phyloP scores from a whole-genome alignment of 345 rosid genomes.

The Brassica napus region DNA sequence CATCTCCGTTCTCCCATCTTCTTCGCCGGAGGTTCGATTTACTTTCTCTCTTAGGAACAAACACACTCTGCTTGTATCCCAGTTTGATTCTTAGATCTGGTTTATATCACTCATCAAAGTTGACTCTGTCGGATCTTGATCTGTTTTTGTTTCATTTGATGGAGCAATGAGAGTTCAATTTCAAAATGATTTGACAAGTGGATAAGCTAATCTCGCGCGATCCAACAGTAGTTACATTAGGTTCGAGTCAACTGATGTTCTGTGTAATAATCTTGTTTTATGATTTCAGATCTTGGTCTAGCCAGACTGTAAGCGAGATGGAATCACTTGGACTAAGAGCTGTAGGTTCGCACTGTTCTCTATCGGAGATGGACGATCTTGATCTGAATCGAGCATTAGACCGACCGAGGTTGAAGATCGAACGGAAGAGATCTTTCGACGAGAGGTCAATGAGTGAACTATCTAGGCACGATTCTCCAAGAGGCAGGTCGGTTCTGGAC shows the following conservation, averaged over 20 bases:
- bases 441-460: slow-evolving; percentile 95
- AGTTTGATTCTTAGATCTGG: slow-evolving; percentile 29
- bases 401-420: slow-evolving; percentile 85
- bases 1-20: not conserved
- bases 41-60: slow-evolving; percentile 26
- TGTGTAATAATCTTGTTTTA: not conserved
- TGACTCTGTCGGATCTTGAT: slow-evolving; percentile 48
- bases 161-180: not conserved
- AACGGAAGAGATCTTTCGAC: slow-evolving; percentile 88
- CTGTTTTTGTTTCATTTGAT: slow-evolving; percentile 8
- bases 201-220: slow-evolving; percentile 20
- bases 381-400: slow-evolving; percentile 83
- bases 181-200: not conserved
- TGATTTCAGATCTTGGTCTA: slow-evolving; percentile 7
- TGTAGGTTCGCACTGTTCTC: slow-evolving; percentile 69
- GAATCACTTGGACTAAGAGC: slow-evolving; percentile 57
- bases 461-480: slow-evolving; percentile 65
- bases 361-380: slow-evolving; percentile 70
- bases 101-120: slow-evolving; percentile 4
- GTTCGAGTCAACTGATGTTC: not conserved
- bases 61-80: slow-evolving; percentile 9
- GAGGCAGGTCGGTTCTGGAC: slow-evolving; percentile 73
- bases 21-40: slow-evolving; percentile 9
- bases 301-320: slow-evolving; percentile 42
- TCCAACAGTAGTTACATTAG: slow-evolving; percentile 11